Evolutionary conservation across 768 basidiomycete genomes (phyloP), one percentile per base, ranked within the genome.

Genomic region (Chalciporus piperatus): DNA sequence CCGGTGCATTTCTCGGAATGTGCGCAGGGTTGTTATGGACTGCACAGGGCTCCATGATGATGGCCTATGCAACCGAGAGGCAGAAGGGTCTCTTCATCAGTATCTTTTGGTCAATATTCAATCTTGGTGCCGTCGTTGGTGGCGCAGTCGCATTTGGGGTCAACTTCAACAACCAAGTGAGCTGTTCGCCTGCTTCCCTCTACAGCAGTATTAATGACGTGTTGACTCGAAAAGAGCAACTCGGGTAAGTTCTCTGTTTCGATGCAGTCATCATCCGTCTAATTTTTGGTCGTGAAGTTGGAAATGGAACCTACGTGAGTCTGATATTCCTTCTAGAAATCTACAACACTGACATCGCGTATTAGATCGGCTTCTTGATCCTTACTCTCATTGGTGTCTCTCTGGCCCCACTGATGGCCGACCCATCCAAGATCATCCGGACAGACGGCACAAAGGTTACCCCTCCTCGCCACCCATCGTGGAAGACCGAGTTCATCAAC

Each of bases 21-120:
- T 88, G 85, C 60, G 89, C 80, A 13, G 79, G 76, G 14, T 62
- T 92, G 40, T 71, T 92, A 8, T 92, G 90, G 90, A 85, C 89
- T 1, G 87, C 89, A 0, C 89, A 92, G 61, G 91, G 89, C n/a
- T 84, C 82, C 16, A 72, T 92, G 52, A 91, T 92, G 83, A 70
- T 93, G 67, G 81, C 87, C 5, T 92, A 92, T 66, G 87, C 89
- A 0, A 89, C 87, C 0, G 89, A 92, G 64, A 62, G 68, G 41
- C 81, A 92, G 64, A 92, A 92, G 66, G 89, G 89, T 14, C 72
- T 69, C 28, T 91, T 78, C 68, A 89, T 92, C 46, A 84, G 78
- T 37, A 80, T 89, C 41, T 92, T 92, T 71, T 92, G 90, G 90
- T 71, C 78, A 40, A 87, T 92, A 54, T 92, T 93, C 73, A 91